Conservation (phyloP, 805 yeast species). For the Pichia nakasei region DNA sequence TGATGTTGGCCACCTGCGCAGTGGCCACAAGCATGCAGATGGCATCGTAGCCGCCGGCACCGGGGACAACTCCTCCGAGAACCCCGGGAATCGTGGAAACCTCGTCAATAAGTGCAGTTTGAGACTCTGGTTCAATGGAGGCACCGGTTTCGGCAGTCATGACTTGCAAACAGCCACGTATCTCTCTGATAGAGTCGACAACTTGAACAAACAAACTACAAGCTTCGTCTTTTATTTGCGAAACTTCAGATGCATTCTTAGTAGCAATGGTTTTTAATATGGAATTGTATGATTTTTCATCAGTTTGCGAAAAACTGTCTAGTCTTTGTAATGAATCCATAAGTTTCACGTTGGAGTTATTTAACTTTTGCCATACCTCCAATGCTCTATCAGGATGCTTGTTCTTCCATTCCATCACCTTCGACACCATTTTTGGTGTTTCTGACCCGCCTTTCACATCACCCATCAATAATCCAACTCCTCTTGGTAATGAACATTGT, state of each 20-base stretch:
- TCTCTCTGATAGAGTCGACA: constrained; percentile 33
- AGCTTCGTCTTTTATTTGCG: not conserved
- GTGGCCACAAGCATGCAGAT: constrained; percentile 61
- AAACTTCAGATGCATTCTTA: constrained; percentile 5
- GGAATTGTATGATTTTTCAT: constrained; percentile 29
- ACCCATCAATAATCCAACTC: constrained; percentile 75
- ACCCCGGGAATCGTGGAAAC: constrained; percentile 60
- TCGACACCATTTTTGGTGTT: constrained; percentile 81
- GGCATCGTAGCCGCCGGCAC: constrained; percentile 98
- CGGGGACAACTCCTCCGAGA: constrained; percentile 94
- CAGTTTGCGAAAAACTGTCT: constrained; percentile 24
- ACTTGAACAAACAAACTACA: constrained; percentile 13
- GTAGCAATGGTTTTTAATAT: constrained; percentile 16
- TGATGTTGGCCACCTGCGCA: constrained; percentile 30
- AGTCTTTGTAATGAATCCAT: constrained; percentile 40
- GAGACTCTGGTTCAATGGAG: constrained; percentile 78
- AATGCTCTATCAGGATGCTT: constrained; percentile 41
- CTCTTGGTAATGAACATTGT: constrained; percentile 57
- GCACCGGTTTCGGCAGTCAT: constrained; percentile 67
- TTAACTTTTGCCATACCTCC: constrained; percentile 44
- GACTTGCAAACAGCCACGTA: constrained; percentile 49
- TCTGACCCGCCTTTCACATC: constrained; percentile 90
- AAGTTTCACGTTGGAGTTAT: constrained; percentile 49
- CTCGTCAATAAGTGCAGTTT: constrained; percentile 58
- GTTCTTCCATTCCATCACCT: constrained; percentile 64